phyloP scores from a whole-genome alignment of 768 basidiomycete species.

The Boletellus ananas region DNA sequence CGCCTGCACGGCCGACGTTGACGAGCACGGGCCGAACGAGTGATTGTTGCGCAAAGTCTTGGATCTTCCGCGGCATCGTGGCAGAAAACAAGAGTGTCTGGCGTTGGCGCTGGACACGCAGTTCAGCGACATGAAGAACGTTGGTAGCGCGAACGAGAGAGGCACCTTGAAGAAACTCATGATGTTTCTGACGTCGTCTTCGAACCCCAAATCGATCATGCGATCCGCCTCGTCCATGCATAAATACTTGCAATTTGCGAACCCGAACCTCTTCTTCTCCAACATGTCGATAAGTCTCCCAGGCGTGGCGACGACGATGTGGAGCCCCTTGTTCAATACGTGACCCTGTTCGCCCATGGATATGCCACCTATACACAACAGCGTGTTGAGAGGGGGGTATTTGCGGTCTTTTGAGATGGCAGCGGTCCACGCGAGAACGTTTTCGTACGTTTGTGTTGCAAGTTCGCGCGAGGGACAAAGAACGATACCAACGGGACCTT shows the following conservation, averaged over 20 bases:
- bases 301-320: slow-evolving; percentile 95
- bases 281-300: slow-evolving; percentile 97
- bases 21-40: slow-evolving; percentile 93
- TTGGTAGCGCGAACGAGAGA: background rate
- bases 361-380: slow-evolving; percentile 96
- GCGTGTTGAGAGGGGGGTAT: slow-evolving; percentile 82
- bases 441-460: slow-evolving; percentile 96
- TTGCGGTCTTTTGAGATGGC: slow-evolving; percentile 74
- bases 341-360: slow-evolving; percentile 98
- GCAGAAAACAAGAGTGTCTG: slow-evolving; percentile 98
- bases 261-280: slow-evolving; percentile 89
- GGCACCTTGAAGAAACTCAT: slow-evolving; percentile 98
- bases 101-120: slow-evolving; percentile 69
- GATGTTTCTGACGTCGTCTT: slow-evolving; percentile 97
- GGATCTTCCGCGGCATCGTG: slow-evolving; percentile 98
- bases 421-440: slow-evolving; percentile 80
- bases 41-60: slow-evolving; percentile 96
- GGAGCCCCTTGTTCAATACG: slow-evolving; percentile 84
- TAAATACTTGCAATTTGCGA: slow-evolving; percentile 91
- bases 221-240: slow-evolving; percentile 99
- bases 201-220: slow-evolving; percentile 99
- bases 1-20: slow-evolving; percentile 97
- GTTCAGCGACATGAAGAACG: slow-evolving; percentile 1
- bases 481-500: slow-evolving; percentile 95
- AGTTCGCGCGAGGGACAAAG: slow-evolving; percentile 97